Base-by-base conservation (phyloP, 2,329 filamentous ascomycete genomes). In the Aquanectria penicillioides region DNA sequence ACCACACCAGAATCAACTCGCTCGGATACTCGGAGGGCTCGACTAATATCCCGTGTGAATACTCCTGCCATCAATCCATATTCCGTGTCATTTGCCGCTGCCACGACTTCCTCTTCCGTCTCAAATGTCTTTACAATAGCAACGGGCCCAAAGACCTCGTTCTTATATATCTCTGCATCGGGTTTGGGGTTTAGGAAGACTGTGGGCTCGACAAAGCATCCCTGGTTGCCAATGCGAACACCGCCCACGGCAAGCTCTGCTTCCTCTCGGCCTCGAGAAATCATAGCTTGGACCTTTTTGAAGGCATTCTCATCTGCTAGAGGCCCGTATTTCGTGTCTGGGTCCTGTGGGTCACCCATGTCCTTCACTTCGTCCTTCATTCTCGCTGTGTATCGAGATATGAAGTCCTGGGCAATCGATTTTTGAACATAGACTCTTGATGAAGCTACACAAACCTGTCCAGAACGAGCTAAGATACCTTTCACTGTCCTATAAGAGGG, bases 71-170 rank as follows among this genome's bases (percentile, higher is more conserved):
- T 34, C 5, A 57, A 17, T 11, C 53, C 46, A 23, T 38, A 59
- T 18, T 54, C 43, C 17, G 57, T 59, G 22, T 59, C 33, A 33
- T 59, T 59, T 15, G 49, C 43, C 37, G 37, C 11, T 18, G 49
- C 28, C 15, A 59, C 11, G 9, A 51, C 57, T n/a, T 55, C 43
- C 33, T 55, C 43, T 13, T 59, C 50, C 1, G 43, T 51, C 25
- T 59, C 38, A 17, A 59, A 59, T 12, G 44, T 54, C 15, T 54
- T 54, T 29, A 59, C 38, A 12, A 54, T 31, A 5, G 26, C 33
- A 12, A 59, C 57, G 3, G 57, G 57, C 3, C 57, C 57, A 22
- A 59, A 59, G 12, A 59, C 33, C 23, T 59, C 57, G 3, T 49
- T 26, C 6, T 38, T 29, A 6, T 49, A 38, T 17, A 55, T 40